These are phyloP conservation scores for Metschnikowia cerradonensis DNA, from an alignment of 805 yeast genomes.

Conservation along the genomic window DNA sequence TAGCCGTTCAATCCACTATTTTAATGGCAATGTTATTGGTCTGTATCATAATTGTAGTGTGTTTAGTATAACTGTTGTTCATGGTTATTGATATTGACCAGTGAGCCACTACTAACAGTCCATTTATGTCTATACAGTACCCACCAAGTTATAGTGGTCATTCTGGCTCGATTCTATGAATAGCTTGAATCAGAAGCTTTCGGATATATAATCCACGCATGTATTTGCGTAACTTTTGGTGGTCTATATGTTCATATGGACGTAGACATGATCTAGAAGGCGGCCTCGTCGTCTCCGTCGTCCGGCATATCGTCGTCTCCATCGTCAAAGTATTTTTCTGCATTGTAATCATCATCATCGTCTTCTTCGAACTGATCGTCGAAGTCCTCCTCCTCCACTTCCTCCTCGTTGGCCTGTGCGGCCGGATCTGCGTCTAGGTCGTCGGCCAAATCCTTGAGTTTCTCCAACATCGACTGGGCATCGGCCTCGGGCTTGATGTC, in stretches of 20 bases:
- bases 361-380: slow-evolving; percentile 72
- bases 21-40: too few relatives aligned
- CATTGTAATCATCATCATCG: slow-evolving; percentile 76
- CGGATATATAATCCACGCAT: not conserved
- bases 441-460: slow-evolving; percentile 40
- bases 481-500: slow-evolving; percentile 25
- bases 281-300: slow-evolving; percentile 69
- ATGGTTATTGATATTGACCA: too few relatives aligned
- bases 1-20: too few relatives aligned
- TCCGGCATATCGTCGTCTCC: slow-evolving; percentile 63
- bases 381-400: slow-evolving; percentile 43
- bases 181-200: too few relatives aligned
- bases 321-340: slow-evolving; percentile 73
- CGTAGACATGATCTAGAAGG: slow-evolving; percentile 38
- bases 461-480: slow-evolving; percentile 38
- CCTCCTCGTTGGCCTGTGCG: slow-evolving; percentile 40
- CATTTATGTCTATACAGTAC: too few relatives aligned
- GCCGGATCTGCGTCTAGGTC: slow-evolving; percentile 40
- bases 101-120: too few relatives aligned
- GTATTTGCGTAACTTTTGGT: too few relatives aligned
- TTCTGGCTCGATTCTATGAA: too few relatives aligned
- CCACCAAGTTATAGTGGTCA: too few relatives aligned
- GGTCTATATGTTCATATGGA: too few relatives aligned
- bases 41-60: too few relatives aligned
- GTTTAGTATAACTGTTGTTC: too few relatives aligned